These are phyloP conservation scores for Singerocomus rubriflavus DNA, from an alignment of 1,284 basidiomycete species.

Conservation along the genomic window DNA sequence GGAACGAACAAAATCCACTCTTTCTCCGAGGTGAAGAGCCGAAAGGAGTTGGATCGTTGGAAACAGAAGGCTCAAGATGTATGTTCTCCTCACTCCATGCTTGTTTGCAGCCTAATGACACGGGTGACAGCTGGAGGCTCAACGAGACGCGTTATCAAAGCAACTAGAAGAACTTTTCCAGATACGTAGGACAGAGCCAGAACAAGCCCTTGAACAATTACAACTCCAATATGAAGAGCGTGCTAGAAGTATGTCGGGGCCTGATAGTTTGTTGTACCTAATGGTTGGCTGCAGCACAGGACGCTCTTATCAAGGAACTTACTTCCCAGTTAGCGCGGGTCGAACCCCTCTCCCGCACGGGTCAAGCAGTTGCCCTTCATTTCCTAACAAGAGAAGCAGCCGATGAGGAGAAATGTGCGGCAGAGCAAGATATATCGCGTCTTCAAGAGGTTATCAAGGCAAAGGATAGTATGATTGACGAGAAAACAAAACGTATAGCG, in stretches of 20 bases:
- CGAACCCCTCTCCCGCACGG: conserved; percentile 50
- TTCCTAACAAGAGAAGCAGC: conserved; percentile 70
- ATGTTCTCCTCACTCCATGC: neutral
- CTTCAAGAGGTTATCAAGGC: conserved; percentile 45
- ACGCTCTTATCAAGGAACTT: conserved; percentile 55
- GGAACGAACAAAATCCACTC: conserved; percentile 14
- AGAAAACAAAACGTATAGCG: conserved; percentile 45
- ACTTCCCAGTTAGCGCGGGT: conserved; percentile 50
- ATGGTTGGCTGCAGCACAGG: conserved; percentile 45
- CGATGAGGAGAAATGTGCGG: conserved; percentile 57
- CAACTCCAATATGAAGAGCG: conserved; percentile 48
- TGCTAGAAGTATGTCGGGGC: conserved; percentile 43
- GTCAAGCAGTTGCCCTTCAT: conserved; percentile 51
- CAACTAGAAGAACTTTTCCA: conserved; percentile 58
- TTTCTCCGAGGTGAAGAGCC: conserved; percentile 12
- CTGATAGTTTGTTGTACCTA: neutral
- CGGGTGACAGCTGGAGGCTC: conserved; percentile 38
- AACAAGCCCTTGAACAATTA: conserved; percentile 48
- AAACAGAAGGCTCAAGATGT: conserved; percentile 31
- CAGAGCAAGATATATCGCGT: conserved; percentile 48
- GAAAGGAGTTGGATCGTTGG: conserved; percentile 32
- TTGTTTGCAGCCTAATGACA: neutral
- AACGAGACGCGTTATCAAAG: conserved; percentile 46
- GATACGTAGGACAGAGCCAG: conserved; percentile 60
- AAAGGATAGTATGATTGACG: conserved; percentile 42